Evolutionary conservation across 306 rosid genomes (phyloP), one percentile per base, ranked within the genome.

Genomic region (Datisca glomerata): DNA sequence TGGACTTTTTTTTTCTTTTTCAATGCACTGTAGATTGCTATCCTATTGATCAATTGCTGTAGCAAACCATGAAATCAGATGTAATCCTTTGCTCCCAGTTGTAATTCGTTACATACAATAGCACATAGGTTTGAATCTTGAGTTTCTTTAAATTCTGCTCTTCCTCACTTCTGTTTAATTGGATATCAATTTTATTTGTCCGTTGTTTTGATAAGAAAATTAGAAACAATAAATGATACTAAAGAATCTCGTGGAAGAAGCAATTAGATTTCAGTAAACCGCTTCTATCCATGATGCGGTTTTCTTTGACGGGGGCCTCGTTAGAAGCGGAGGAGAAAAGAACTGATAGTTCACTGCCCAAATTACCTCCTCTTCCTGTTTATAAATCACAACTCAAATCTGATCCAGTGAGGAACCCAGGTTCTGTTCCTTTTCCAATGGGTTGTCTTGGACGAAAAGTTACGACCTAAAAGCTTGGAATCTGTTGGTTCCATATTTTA

Each of bases 401-500:
- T 2, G 36, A 14, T 31, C 36, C 36, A 8, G 36, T 31, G 36
- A 31, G 36, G n/a, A 31, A 31, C 36, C n/a, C 36, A 8, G 36
- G 10, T 14, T 8, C 36, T 31, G 36, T 31, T 31, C 36, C 36
- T 31, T 31, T 31, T 31, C 36, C n/a, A n/a, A n/a, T n/a, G n/a
- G 57, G 49, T 28, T 15, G 27, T n/a, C 7, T 50, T 19, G 13
- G 63, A 57, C 48, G 60, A 57, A 65, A 69, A 64, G 67, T 34
- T 38, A 29, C 54, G 5, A 17, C 47, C 58, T 29, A 49, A 59
- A 58, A 68, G 49, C 51, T 58, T 68, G 46, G 67, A 32, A 41
- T 57, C 66, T 53, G 45, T 44, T 1, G 79, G 61, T 39, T 60
- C 85, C 40, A 37, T 46, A 41, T 61, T 48, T 11, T 51, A 24